Percentiles rank a stretch among this genome's conserved stretches.
These are phyloP conservation scores for Raphanus hybrid DNA, from an alignment of 441 rosid species.

Conservation along the genomic window DNA sequence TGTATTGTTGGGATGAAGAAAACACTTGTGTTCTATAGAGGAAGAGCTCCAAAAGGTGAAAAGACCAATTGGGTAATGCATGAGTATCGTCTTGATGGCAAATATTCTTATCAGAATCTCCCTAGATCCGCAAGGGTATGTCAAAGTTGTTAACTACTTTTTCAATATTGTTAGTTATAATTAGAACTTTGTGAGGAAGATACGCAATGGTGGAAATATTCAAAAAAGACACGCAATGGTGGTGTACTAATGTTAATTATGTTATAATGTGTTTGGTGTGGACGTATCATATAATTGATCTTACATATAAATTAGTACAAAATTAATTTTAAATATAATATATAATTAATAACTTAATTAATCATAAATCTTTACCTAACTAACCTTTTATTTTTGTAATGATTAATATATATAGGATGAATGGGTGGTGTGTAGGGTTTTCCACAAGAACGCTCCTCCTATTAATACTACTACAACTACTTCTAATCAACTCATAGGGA, in stretches of 20 bases:
- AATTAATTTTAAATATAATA: background rate
- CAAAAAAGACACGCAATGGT: background rate
- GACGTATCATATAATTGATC: background rate
- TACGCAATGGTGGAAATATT: no score
- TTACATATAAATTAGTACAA: background rate
- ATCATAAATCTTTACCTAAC: background rate
- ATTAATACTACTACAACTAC: slow-evolving; percentile 15
- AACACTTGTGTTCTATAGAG: slow-evolving; percentile 94
- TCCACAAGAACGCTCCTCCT: slow-evolving; percentile 64
- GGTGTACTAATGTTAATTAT: slow-evolving; percentile 43
- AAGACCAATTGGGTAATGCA: slow-evolving; percentile 99
- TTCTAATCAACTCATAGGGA: slow-evolving; percentile 44
- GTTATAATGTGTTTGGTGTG: background rate
- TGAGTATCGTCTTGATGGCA: slow-evolving; percentile 93
- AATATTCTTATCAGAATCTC: slow-evolving; percentile 74
- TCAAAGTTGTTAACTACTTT: background rate
- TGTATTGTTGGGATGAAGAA: slow-evolving; percentile 96
- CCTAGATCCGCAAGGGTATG: slow-evolving; percentile 74
- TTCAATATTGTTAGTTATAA: background rate
- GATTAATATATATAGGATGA: slow-evolving; percentile 67
- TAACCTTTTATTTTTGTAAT: background rate
- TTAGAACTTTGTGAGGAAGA: no score
- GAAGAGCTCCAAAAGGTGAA: slow-evolving; percentile 98
- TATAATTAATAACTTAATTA: background rate
- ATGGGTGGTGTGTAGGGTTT: slow-evolving; percentile 98